Base-by-base conservation (phyloP, 352 stramenopile genomes). In the Globisporangium heterothallicum region DNA sequence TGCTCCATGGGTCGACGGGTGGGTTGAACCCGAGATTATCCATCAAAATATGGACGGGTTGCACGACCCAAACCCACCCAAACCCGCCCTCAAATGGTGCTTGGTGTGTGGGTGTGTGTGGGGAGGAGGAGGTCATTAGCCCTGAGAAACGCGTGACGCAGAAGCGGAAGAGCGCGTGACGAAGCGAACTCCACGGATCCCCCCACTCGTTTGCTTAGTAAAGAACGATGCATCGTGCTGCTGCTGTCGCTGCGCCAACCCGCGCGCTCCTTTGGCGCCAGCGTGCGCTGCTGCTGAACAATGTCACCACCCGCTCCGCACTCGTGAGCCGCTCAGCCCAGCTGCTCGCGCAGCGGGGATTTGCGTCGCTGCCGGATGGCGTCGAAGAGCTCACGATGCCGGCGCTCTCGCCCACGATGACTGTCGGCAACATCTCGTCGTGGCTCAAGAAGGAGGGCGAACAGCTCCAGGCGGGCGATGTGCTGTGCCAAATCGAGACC, bases 351-450 rank as follows among this genome's bases (percentile, higher is more conserved):
- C 29, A 8, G 18, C 64, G 67, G 49, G 35, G 63, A 26, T 85
- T 87, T 59, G 70, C 77, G 12, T 72, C 76, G 34, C 64, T 92
- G 19, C 82, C 82, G 0, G 82, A 92, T 7, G 78, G 82, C 53
- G 78, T 93, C 25, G 64, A 80, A 26, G 64, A 78, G 49, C 68
- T 93, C 25, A 66, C 63, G 36, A 98, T 99, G 92, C 97, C 97
- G 16, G 94, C 97, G 44, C 75, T 99, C 24, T 98, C 90, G 54
- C 97, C 97, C 35, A 99, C 97, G 9, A 99, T 99, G 97, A 85
- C 90, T 57, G 82, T 77, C 6, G 97, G 97, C 36, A 96, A 74
- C 40, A 93, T 99, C 56, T 88, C 94, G 7, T 64, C 81, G 50
- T 99, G 96, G 95, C 92, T 97, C 51, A 90, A 88, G 64, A 80